Conservation (phyloP, 805 yeast genomes). For the Ogataea parapolymorpha region DNA sequence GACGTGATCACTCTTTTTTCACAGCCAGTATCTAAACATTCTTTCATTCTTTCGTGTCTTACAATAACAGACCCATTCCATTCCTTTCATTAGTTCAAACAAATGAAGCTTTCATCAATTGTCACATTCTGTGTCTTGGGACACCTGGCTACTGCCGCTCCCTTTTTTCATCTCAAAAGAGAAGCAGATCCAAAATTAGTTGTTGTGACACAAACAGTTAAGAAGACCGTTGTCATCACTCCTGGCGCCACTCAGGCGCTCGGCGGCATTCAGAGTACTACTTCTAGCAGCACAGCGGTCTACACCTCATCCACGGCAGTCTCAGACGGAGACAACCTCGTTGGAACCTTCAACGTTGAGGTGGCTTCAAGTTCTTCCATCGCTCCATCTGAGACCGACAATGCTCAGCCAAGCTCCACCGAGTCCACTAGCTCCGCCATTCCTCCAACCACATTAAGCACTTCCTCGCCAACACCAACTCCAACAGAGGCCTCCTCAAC, state of each 20-base stretch:
- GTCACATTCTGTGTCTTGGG: conserved; percentile 21
- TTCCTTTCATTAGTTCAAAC: neutral
- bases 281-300: conserved; percentile 8
- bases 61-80: neutral
- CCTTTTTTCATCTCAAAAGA: conserved; percentile 21
- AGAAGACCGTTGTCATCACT: conserved; percentile 23
- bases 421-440: neutral
- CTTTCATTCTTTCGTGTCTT: conserved; percentile 1
- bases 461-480: conserved; percentile 16
- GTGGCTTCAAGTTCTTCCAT: conserved; percentile 9
- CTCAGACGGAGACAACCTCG: neutral
- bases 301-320: conserved; percentile 2
- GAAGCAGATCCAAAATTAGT: conserved; percentile 20
- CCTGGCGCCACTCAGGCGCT: conserved; percentile 21
- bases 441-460: conserved; percentile 16
- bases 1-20: conserved; percentile 1
- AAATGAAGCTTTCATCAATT: conserved; percentile 19
- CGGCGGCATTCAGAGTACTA: conserved; percentile 11
- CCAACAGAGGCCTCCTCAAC: conserved; percentile 21
- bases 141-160: conserved; percentile 23
- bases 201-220: conserved; percentile 24
- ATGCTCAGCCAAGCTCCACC: neutral
- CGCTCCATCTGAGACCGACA: conserved; percentile 10
- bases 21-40: neutral
- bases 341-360: neutral